These are phyloP conservation scores for Tylopilus sp. DNA, from an alignment of 1,284 basidiomycete genomes.

Conservation along the genomic window DNA sequence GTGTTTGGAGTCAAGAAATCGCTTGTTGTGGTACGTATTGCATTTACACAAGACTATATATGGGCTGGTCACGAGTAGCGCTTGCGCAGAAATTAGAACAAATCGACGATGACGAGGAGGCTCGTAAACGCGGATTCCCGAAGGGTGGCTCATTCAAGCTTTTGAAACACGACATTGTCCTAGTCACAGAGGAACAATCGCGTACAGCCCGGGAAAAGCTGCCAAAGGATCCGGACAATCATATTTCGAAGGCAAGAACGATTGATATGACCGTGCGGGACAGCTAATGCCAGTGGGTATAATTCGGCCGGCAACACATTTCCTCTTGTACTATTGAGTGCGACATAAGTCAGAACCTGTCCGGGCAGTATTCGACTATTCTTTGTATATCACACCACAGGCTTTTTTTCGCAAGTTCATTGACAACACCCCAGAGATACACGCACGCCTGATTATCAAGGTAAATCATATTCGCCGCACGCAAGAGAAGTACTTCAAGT, in stretches of 20 bases:
- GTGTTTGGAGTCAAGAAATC: slow-evolving; percentile 86
- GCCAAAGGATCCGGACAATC: slow-evolving; percentile 5
- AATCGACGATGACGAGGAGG: slow-evolving; percentile 63
- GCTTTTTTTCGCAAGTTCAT: no score
- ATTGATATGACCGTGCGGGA: slow-evolving; percentile 5
- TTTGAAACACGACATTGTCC: slow-evolving; percentile 69
- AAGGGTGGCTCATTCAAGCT: slow-evolving; percentile 70
- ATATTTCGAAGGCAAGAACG: slow-evolving; percentile 9
- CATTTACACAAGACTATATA: slow-evolving; percentile 25
- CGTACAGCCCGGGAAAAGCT: slow-evolving; percentile 13
- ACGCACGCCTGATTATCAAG: no score
- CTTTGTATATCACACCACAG: background rate
- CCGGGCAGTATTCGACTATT: background rate
- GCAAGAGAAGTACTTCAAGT: no score
- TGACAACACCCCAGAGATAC: no score
- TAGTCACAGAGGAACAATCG: slow-evolving; percentile 61
- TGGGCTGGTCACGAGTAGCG: slow-evolving; percentile 3
- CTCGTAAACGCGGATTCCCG: slow-evolving; percentile 70
- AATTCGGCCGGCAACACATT: background rate
- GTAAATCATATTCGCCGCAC: no score
- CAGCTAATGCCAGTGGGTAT: background rate
- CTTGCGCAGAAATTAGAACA: slow-evolving; percentile 56
- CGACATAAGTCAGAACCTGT: background rate
- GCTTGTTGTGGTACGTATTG: slow-evolving; percentile 61
- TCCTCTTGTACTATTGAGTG: slow-evolving; percentile 6